Conservation (phyloP, 148 eudicot genomes). For the Cornus suecica region DNA sequence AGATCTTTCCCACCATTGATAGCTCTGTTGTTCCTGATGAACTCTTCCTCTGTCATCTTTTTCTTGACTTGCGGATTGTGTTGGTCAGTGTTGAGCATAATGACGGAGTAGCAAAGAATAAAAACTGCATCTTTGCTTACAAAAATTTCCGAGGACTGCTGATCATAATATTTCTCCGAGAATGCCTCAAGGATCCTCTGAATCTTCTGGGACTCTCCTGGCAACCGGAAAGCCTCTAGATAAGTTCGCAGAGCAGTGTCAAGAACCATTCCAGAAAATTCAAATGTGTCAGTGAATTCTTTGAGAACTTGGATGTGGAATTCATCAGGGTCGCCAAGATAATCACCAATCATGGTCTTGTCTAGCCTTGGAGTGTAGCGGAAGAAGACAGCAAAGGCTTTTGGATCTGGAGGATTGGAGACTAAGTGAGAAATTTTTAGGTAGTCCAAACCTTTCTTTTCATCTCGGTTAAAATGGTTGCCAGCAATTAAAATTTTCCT, state of each 20-base stretch:
- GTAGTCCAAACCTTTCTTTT: constrained; percentile 83
- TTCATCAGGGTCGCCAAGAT: constrained; percentile 79
- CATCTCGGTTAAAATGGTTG: constrained; percentile 82
- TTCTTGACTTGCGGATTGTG: constrained; percentile 97
- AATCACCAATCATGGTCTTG: constrained; percentile 81
- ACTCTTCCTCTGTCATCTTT: constrained; percentile 98
- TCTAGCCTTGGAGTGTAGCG: constrained; percentile 68
- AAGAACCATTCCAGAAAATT: constrained; percentile 69
- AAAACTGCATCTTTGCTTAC: constrained; percentile 72
- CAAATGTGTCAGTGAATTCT: constrained; percentile 70
- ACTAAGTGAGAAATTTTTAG: constrained; percentile 55
- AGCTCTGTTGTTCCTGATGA: constrained; percentile 79
- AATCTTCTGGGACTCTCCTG: constrained; percentile 96
- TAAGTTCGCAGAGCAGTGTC: constrained; percentile 75
- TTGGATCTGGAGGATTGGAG: constrained; percentile 75
- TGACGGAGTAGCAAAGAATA: constrained; percentile 76
- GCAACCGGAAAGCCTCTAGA: constrained; percentile 75
- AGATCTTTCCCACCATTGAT: constrained; percentile 91
- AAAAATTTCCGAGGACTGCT: constrained; percentile 65
- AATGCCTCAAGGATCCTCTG: constrained; percentile 76
- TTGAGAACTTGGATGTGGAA: constrained; percentile 75
- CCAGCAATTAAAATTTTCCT: constrained; percentile 63
- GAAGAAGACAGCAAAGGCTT: constrained; percentile 68
- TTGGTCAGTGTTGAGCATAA: constrained; percentile 96
- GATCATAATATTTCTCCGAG: constrained; percentile 73